These are phyloP conservation scores for Alternaria angustiovoidea DNA, from an alignment of 2,329 filamentous ascomycete species.

Conservation along the genomic window DNA sequence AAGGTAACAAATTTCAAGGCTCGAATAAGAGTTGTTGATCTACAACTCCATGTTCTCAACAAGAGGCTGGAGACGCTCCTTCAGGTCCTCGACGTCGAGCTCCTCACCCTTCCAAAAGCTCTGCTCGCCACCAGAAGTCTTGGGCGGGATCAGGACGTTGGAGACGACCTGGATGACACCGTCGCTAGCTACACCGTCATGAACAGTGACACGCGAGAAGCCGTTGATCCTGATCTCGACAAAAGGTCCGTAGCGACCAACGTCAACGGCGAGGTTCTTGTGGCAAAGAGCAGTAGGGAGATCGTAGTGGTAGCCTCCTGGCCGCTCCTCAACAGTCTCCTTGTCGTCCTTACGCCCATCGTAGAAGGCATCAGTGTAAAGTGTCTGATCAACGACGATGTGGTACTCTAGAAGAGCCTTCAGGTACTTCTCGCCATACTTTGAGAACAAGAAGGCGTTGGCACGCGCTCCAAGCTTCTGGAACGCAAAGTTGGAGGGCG, in stretches of 20 bases:
- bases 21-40: neutral
- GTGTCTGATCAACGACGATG: constrained; percentile 73
- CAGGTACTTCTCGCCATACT: constrained; percentile 76
- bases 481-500: constrained; percentile 84
- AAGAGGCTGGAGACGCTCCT: constrained; percentile 56
- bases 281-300: constrained; percentile 75
- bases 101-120: constrained; percentile 57
- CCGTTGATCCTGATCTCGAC: constrained; percentile 79
- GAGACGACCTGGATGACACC: constrained; percentile 83
- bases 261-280: constrained; percentile 73
- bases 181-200: constrained; percentile 77
- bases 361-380: constrained; percentile 87
- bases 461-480: constrained; percentile 72
- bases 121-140: constrained; percentile 51
- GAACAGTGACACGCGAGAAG: constrained; percentile 68
- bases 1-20: neutral
- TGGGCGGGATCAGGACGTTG: constrained; percentile 78
- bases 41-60: constrained; percentile 47
- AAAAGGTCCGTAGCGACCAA: constrained; percentile 72
- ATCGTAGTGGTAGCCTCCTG: constrained; percentile 69
- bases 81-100: constrained; percentile 68
- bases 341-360: constrained; percentile 49
- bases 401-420: constrained; percentile 82
- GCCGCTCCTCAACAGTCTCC: constrained; percentile 25
- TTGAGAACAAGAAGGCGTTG: constrained; percentile 87